Evolutionary conservation across 1,284 basidiomycete genomes (phyloP).

Genomic region (Vanrija sp.): DNA sequence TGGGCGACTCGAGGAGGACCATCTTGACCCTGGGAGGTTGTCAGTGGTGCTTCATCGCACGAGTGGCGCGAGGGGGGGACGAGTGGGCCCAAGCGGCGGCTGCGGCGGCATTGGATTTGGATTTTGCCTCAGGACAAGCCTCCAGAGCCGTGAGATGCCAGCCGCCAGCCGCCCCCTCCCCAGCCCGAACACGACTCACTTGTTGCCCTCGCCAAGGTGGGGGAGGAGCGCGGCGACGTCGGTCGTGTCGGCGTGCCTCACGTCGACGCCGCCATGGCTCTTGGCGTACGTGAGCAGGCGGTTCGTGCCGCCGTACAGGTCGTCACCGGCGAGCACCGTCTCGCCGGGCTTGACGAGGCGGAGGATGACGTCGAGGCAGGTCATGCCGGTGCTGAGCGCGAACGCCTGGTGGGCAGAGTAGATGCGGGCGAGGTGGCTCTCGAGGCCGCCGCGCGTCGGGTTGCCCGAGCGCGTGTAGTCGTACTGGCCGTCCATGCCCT

Average conservation of each 20-base stretch:
- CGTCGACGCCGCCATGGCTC: slow-evolving; percentile 79
- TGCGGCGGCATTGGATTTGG: no score
- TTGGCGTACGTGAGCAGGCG: slow-evolving; percentile 88
- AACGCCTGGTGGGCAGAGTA: slow-evolving; percentile 84
- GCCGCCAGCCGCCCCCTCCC: no score
- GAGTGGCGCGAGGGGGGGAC: background rate
- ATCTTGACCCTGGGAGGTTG: slow-evolving; percentile 56
- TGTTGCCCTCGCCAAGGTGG: slow-evolving; percentile 63
- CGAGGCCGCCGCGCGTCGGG: slow-evolving; percentile 90
- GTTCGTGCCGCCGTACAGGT: slow-evolving; percentile 97
- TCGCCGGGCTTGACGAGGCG: slow-evolving; percentile 90
- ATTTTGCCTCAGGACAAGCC: no score
- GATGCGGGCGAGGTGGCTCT: slow-evolving; percentile 92
- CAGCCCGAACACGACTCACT: slow-evolving; percentile 23
- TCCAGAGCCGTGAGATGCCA: no score
- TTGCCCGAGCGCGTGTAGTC: slow-evolving; percentile 96
- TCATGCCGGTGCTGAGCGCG: slow-evolving; percentile 95
- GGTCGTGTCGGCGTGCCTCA: slow-evolving; percentile 94
- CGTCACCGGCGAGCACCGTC: slow-evolving; percentile 93
- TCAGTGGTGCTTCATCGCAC: slow-evolving; percentile 4
- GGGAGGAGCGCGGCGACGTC: slow-evolving; percentile 55
- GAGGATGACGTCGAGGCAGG: slow-evolving; percentile 91
- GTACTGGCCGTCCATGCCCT: slow-evolving; percentile 78
- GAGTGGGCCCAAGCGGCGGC: no score
- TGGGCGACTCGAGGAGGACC: slow-evolving; percentile 95